A percentile compares a stretch with the other conserved stretches of the same genome.
Conservation (phyloP, 2,329 filamentous ascomycete species). For the Epichloe gansuensis region DNA sequence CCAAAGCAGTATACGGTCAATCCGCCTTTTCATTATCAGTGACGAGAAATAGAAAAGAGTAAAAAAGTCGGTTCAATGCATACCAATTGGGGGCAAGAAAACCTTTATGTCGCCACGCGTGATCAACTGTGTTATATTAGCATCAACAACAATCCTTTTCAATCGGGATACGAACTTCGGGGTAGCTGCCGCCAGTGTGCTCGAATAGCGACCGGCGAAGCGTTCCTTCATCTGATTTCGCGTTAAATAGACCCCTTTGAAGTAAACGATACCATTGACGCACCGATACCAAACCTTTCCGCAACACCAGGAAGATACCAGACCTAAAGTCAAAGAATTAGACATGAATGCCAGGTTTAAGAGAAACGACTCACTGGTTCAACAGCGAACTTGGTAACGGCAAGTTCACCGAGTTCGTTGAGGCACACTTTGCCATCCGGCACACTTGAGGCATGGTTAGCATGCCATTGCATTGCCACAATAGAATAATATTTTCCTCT, state of each 20-base stretch:
- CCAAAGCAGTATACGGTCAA: constrained; percentile 96
- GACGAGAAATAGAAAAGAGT: not conserved
- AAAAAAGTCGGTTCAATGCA: not conserved
- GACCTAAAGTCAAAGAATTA: constrained; percentile 26
- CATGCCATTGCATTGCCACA: not conserved
- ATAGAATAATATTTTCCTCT: constrained; percentile 14
- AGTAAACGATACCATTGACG: constrained; percentile 11
- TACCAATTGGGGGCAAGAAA: constrained; percentile 85
- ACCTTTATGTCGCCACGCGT: constrained; percentile 90
- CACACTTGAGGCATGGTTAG: constrained; percentile 24
- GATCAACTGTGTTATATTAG: constrained; percentile 46
- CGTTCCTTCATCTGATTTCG: constrained; percentile 59
- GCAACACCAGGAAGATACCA: constrained; percentile 84
- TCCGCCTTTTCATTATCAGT: constrained; percentile 41
- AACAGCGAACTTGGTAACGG: constrained; percentile 92
- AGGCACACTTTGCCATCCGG: constrained; percentile 83
- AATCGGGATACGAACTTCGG: constrained; percentile 39
- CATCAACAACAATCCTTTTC: not conserved
- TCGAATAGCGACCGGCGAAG: constrained; percentile 84
- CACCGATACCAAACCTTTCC: constrained; percentile 81
- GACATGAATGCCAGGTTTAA: not conserved
- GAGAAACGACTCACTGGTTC: constrained; percentile 56
- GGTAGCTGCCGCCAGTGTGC: constrained; percentile 90
- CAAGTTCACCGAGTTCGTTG: constrained; percentile 74
- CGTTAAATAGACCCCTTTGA: constrained; percentile 14